Evolutionary conservation across 169 alveolate species (phyloP).

Genomic region (Babesia caballi): DNA sequence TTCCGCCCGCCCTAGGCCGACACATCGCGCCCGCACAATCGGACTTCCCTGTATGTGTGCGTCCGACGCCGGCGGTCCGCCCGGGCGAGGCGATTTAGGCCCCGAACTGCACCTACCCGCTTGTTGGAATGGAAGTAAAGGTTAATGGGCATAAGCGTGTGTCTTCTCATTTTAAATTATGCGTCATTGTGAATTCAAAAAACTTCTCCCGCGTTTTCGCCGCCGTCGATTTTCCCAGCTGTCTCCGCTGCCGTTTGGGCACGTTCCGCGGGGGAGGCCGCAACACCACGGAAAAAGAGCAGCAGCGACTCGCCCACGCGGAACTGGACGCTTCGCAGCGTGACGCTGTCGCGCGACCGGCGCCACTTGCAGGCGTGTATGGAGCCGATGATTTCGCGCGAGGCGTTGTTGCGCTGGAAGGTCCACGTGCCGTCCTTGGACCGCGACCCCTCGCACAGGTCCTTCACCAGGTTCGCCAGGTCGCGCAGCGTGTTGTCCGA

Average conservation of each 20-base stretch:
- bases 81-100: slow-evolving; percentile 22
- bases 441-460: slow-evolving; percentile 37
- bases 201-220: background rate
- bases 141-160: slow-evolving; percentile 34
- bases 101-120: slow-evolving; percentile 21
- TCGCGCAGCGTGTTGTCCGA: slow-evolving; percentile 42
- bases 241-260: background rate
- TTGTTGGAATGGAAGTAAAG: slow-evolving; percentile 51
- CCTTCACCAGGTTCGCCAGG: slow-evolving; percentile 39
- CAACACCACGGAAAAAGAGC: slow-evolving; percentile 31
- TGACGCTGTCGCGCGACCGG: background rate
- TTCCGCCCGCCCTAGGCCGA: background rate
- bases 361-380: background rate
- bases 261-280: slow-evolving; percentile 1
- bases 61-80: background rate
- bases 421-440: slow-evolving; percentile 28
- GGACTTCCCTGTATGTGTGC: background rate
- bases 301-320: slow-evolving; percentile 33
- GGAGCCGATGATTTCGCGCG: slow-evolving; percentile 2
- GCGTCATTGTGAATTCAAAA: slow-evolving; percentile 1
- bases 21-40: background rate
- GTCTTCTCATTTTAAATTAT: slow-evolving; percentile 9
- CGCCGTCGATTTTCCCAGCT: background rate
- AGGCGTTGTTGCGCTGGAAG: slow-evolving; percentile 17
- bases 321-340: slow-evolving; percentile 6